Conservation (phyloP, 257 asterid species). For the Jacaranda copaia region DNA sequence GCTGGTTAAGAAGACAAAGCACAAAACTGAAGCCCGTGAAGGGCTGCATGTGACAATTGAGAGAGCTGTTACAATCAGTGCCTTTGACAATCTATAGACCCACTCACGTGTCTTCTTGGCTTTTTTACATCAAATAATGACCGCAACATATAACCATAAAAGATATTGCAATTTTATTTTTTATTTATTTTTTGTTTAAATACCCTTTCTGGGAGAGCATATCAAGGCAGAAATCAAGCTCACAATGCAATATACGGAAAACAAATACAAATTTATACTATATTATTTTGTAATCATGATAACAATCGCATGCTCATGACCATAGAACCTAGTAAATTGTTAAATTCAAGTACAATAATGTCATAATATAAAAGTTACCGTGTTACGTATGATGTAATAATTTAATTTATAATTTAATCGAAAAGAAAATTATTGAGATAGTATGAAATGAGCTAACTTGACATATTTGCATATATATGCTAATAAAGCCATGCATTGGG, state of each 20-base stretch:
- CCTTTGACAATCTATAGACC: conserved; percentile 67
- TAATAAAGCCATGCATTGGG: neutral
- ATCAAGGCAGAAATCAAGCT: neutral
- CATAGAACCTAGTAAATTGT: too few species aligned
- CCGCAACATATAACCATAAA: conserved; percentile 20
- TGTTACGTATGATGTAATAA: too few species aligned
- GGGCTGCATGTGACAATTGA: conserved; percentile 83
- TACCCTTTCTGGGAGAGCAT: neutral
- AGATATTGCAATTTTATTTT: neutral
- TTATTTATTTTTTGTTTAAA: neutral
- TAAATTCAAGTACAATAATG: too few species aligned
- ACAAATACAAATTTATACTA: neutral
- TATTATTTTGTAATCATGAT: neutral
- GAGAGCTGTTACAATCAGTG: conserved; percentile 81
- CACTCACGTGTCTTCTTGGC: conserved; percentile 74
- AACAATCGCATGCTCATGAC: too few species aligned
- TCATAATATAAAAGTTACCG: too few species aligned
- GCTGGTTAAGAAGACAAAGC: conserved; percentile 61
- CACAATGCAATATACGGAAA: conserved; percentile 27
- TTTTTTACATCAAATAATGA: conserved; percentile 24
- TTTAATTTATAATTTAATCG: too few species aligned
- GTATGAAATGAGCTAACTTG: too few species aligned
- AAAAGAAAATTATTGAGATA: too few species aligned
- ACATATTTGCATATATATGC: too few species aligned
- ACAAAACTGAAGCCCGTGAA: conserved; percentile 79